These are phyloP conservation scores for Trametes meyenii DNA, from an alignment of 768 basidiomycete genomes.

Conservation along the genomic window DNA sequence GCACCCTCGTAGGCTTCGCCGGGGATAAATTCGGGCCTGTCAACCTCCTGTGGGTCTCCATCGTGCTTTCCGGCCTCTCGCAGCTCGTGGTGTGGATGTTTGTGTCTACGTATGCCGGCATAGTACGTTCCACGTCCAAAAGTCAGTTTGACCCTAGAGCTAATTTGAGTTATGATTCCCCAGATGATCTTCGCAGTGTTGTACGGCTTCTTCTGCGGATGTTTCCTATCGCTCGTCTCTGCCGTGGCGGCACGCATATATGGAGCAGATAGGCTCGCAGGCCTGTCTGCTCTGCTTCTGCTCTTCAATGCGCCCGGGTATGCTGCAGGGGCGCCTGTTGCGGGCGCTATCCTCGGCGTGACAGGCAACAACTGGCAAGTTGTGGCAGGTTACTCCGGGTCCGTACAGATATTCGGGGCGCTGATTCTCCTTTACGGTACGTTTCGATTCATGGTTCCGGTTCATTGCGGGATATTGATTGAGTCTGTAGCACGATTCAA, in stretches of 20 bases:
- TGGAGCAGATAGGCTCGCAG: constrained; percentile 23
- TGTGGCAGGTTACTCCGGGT: constrained; percentile 35
- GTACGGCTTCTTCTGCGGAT: constrained; percentile 40
- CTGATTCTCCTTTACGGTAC: constrained; percentile 36
- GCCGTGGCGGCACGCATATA: constrained; percentile 31
- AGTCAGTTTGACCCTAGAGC: neutral
- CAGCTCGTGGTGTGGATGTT: constrained; percentile 29
- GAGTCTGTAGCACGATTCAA: too few species aligned
- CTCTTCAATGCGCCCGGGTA: constrained; percentile 30
- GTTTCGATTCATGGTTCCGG: neutral
- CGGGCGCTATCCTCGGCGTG: constrained; percentile 35
- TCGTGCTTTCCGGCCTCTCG: constrained; percentile 26
- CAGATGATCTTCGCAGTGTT: constrained; percentile 36
- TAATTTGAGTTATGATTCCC: neutral
- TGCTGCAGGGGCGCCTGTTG: constrained; percentile 36
- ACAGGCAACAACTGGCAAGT: constrained; percentile 37
- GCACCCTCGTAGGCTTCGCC: constrained; percentile 25
- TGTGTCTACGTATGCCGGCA: constrained; percentile 26
- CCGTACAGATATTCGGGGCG: constrained; percentile 35
- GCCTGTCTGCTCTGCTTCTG: constrained; percentile 21
- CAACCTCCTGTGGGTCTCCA: constrained; percentile 24
- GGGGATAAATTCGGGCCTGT: constrained; percentile 27
- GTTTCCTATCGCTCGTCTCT: constrained; percentile 38
- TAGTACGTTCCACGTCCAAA: constrained; percentile 11
- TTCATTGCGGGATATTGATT: too few species aligned